Base-by-base conservation (phyloP, 768 basidiomycete species). In the Auricularia sp. region DNA sequence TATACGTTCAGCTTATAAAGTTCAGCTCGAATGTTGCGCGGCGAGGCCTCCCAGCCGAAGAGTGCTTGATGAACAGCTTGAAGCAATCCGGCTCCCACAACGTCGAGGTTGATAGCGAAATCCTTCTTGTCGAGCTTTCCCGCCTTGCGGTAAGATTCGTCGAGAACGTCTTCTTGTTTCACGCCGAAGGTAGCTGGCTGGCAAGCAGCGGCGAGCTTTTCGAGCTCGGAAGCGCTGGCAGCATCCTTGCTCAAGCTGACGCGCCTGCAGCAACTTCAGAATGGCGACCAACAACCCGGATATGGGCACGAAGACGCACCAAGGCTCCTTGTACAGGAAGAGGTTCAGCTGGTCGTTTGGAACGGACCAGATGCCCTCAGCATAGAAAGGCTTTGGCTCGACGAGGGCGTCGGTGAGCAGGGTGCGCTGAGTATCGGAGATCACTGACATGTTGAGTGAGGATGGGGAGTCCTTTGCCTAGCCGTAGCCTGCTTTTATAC, bases 101-200 rank as follows among this genome's bases (percentile, higher is more conserved):
- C 66, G 44, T 75, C 71, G 59, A 81, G 72, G 1, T 70, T 73
- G 2, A 72, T 70, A 0, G 74, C 59, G 65, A 84, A 83, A 11
- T 72, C 61, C 2, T 65, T 54, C 0, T 64, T 47, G 60, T 80
- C 78, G 68, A 83, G 68, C 70, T 82, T 82, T 3, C 78, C 74
- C 0, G 77, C 79, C 65, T 79, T 81, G 21, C 80, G 73, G 65
- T 81, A 82, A 3, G 75, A 70, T 60, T 80, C 78, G 66, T 82
- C 81, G 3, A 77, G 66, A 0, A 80, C 75, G 36, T 80, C 74
- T 44, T 79, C 63, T 5, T 75, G 62, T 23, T 73, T 68, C 0
- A 62, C 43, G 3, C 81, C 80, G 61, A 80, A 82, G 1, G 77
- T 73, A 4, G 80, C 80, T 0, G 74, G 77, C 3, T 77, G 67